These are phyloP conservation scores for Alternaria infectoria DNA, from an alignment of 2,329 filamentous ascomycete species.

Conservation along the genomic window DNA sequence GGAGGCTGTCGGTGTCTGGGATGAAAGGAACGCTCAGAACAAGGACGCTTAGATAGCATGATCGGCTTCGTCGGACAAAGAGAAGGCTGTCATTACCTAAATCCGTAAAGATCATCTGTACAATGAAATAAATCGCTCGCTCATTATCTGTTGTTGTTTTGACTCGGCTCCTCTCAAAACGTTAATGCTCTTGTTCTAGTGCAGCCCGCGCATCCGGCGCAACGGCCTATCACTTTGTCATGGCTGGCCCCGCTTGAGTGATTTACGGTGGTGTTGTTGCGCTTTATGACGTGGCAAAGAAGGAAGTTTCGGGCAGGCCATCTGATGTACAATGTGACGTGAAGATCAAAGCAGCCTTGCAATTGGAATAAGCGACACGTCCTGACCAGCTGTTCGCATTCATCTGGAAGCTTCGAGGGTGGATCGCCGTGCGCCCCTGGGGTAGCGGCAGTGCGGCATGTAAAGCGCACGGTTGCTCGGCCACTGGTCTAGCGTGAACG, in stretches of 20 bases:
- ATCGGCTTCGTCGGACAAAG: background rate
- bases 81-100: background rate
- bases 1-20: conserved; percentile 79
- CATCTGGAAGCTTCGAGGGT: conserved; percentile 9
- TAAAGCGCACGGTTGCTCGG: conserved; percentile 20
- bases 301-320: background rate
- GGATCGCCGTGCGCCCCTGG: conserved; percentile 8
- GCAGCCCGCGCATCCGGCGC: background rate
- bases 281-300: conserved; percentile 2
- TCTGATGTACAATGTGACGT: background rate
- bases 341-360: background rate
- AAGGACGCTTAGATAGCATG: conserved; percentile 49
- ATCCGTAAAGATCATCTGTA: background rate
- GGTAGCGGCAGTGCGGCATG: conserved; percentile 7
- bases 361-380: background rate
- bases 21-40: conserved; percentile 78
- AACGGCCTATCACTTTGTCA: background rate
- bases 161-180: background rate
- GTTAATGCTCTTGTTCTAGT: background rate
- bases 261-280: conserved; percentile 3
- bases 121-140: conserved; percentile 1
- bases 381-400: background rate
- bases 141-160: background rate
- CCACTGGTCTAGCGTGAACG: conserved; percentile 14
- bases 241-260: conserved; percentile 3